phyloP scores from a whole-genome alignment of 2,329 filamentous ascomycete genomes.

The Cordyceps javanica region DNA sequence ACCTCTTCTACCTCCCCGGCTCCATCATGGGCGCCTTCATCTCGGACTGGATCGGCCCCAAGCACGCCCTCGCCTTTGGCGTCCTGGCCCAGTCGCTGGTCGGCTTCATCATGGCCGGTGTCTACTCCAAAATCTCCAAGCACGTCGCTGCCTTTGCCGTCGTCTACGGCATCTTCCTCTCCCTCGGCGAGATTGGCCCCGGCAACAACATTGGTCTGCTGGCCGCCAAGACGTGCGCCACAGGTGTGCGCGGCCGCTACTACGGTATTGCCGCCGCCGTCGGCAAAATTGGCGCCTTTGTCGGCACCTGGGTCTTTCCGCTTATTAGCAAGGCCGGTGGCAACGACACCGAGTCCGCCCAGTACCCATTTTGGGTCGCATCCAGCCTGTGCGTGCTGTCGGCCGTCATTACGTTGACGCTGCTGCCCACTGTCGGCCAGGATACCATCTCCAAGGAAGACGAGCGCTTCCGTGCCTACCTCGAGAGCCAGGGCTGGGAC shows the following conservation, averaged over 20 bases:
- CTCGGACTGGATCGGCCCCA: slow-evolving; percentile 73
- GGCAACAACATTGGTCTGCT: slow-evolving; percentile 88
- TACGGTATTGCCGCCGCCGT: slow-evolving; percentile 66
- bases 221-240: slow-evolving; percentile 82
- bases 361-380: slow-evolving; percentile 85
- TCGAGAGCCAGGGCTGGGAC: slow-evolving; percentile 72
- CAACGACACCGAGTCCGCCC: slow-evolving; percentile 52
- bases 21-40: slow-evolving; percentile 70
- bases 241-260: slow-evolving; percentile 75
- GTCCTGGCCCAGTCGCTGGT: slow-evolving; percentile 68
- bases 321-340: slow-evolving; percentile 60
- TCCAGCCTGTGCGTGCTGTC: slow-evolving; percentile 68
- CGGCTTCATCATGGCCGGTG: slow-evolving; percentile 83
- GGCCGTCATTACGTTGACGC: slow-evolving; percentile 43
- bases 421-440: slow-evolving; percentile 71
- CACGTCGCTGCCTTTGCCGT: slow-evolving; percentile 32
- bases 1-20: slow-evolving; percentile 83
- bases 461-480: slow-evolving; percentile 65
- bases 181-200: slow-evolving; percentile 57
- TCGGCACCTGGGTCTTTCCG: slow-evolving; percentile 77
- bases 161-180: slow-evolving; percentile 32
- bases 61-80: slow-evolving; percentile 64
- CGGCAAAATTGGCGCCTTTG: slow-evolving; percentile 76
- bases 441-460: slow-evolving; percentile 82
- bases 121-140: slow-evolving; percentile 62